Percentiles rank a stretch among this genome's conserved stretches.
phyloP scores from a whole-genome alignment of 371 early-diverging fungal genomes.

The Mucor velutinosus region DNA sequence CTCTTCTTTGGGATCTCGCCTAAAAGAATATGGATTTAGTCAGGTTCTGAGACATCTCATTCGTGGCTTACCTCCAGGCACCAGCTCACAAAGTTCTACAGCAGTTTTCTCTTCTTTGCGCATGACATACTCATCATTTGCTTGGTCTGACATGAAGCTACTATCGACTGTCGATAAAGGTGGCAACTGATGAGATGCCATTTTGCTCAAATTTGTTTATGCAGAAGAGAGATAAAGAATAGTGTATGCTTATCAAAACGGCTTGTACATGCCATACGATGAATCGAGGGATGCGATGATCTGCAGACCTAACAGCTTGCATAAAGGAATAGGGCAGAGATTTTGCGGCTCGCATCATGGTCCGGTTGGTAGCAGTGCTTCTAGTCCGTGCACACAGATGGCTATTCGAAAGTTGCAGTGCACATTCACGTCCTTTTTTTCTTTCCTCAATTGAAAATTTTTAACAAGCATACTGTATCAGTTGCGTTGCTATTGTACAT shows the following conservation, averaged over 20 bases:
- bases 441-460: neutral
- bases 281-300: neutral
- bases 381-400: neutral
- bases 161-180: neutral
- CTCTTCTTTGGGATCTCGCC: neutral
- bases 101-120: neutral
- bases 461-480: neutral
- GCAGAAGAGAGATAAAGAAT: neutral
- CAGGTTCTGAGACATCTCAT: neutral
- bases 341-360: neutral
- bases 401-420: neutral
- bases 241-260: neutral
- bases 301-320: neutral
- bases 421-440: neutral
- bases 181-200: neutral
- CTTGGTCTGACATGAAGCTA: constrained; percentile 4
- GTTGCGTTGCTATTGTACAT: neutral
- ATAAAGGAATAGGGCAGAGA: neutral
- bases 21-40: neutral
- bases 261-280: neutral
- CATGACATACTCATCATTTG: neutral
- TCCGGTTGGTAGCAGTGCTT: neutral
- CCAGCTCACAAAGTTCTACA: neutral
- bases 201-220: neutral
- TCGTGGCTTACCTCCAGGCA: neutral